Evolutionary conservation across 129 eudicot genomes (phyloP).

Genomic region (Rutidosis leptorrhynchoides): DNA sequence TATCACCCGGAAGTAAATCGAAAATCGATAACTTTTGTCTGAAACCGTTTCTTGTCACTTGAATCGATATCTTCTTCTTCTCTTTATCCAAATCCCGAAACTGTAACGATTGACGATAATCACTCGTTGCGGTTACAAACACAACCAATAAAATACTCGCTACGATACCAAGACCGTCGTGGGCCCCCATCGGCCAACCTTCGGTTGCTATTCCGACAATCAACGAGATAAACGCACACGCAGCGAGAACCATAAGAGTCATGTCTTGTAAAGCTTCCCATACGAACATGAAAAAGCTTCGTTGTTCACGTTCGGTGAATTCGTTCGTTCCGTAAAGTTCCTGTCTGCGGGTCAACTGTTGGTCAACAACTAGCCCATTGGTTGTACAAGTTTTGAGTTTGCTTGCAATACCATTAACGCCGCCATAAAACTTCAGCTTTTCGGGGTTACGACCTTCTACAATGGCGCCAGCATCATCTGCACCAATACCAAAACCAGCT

Average conservation of each 20-base stretch:
- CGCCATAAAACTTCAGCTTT: constrained; percentile 66
- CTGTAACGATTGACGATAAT: constrained; percentile 87
- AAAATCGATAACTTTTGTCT: constrained; percentile 84
- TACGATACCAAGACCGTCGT: constrained; percentile 91
- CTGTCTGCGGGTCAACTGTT: constrained; percentile 42
- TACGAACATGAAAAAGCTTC: constrained; percentile 75
- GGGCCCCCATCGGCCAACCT: constrained; percentile 95
- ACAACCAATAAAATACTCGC: constrained; percentile 90
- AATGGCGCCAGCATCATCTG: constrained; percentile 64
- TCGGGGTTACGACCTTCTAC: constrained; percentile 78
- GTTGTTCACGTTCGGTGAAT: constrained; percentile 54
- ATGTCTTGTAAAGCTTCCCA: constrained; percentile 95
- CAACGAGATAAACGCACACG: constrained; percentile 76
- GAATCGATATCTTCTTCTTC: constrained; percentile 82
- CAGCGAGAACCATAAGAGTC: constrained; percentile 94
- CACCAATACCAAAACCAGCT: constrained; percentile 73
- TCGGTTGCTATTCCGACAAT: constrained; percentile 89
- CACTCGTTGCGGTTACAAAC: constrained; percentile 88
- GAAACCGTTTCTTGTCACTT: constrained; percentile 70
- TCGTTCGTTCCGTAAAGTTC: constrained; percentile 66
- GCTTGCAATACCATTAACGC: constrained; percentile 54
- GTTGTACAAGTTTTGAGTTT: constrained; percentile 63
- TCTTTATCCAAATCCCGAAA: constrained; percentile 84
- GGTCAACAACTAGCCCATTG: constrained; percentile 45
- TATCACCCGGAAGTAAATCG: constrained; percentile 79